These are phyloP conservation scores for Ascosphaera apis DNA, from an alignment of 2,329 filamentous ascomycete species.

Conservation along the genomic window DNA sequence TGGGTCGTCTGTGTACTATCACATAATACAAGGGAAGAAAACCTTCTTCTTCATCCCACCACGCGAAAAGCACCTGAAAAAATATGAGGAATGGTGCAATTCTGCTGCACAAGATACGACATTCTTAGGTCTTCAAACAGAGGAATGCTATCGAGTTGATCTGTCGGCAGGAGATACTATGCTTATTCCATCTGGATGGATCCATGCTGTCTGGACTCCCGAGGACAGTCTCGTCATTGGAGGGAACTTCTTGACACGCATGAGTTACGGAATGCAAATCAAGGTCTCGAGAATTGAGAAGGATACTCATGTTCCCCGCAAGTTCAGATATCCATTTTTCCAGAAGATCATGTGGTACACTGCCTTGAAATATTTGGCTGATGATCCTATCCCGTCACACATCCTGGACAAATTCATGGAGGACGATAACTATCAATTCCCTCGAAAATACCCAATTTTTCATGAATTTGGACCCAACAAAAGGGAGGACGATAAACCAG, in stretches of 20 bases:
- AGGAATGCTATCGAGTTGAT: slow-evolving; percentile 44
- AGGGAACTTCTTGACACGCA: slow-evolving; percentile 43
- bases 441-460: slow-evolving; percentile 32
- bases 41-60: slow-evolving; percentile 51
- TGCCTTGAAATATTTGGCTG: slow-evolving; percentile 37
- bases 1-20: slow-evolving; percentile 47
- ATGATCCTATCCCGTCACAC: slow-evolving; percentile 36
- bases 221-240: slow-evolving; percentile 46
- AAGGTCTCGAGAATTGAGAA: slow-evolving; percentile 43
- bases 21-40: slow-evolving; percentile 45
- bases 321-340: slow-evolving; percentile 45
- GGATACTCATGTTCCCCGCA: slow-evolving; percentile 39
- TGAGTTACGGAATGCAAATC: slow-evolving; percentile 45
- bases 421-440: slow-evolving; percentile 29
- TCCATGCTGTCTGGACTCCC: slow-evolving; percentile 48
- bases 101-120: slow-evolving; percentile 42
- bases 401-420: slow-evolving; percentile 32
- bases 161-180: slow-evolving; percentile 44
- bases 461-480: slow-evolving; percentile 34
- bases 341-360: slow-evolving; percentile 49
- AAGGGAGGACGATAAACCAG: slow-evolving; percentile 26
- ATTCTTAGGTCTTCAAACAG: slow-evolving; percentile 39
- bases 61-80: slow-evolving; percentile 43
- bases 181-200: slow-evolving; percentile 49
- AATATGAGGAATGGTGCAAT: slow-evolving; percentile 49